Evolutionary conservation across 352 stramenopile species (phyloP), one percentile per base, ranked within the genome.

Genomic region (Phytophthora crassamura): DNA sequence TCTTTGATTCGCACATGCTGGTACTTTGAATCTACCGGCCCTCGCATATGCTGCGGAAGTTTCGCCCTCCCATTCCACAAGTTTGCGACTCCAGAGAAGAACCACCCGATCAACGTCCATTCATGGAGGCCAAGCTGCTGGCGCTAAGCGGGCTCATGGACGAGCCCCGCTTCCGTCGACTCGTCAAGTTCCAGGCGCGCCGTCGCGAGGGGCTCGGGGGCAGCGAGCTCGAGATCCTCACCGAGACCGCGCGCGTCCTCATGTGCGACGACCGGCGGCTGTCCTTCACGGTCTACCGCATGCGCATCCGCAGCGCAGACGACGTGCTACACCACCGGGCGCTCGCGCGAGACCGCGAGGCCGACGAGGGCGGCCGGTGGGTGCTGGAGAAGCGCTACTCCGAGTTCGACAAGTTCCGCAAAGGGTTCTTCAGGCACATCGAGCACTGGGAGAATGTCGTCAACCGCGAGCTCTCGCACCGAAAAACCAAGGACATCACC

Each of bases 131-230:
- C 47, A 69, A 62, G 16, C 46, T 77, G 45, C 59, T 75, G 15
- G 42, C 46, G 3, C 42, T 43, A 2, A 79, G 57, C 53, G 64
- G 70, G 4, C 64, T 88, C 33, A 76, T 80, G 54, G 51, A 67
- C 14, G 67, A 80, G 38, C 64, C 70, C 8, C 71, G 50, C 30
- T 81, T 74, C 41, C 78, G 78, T 6, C 69, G 78, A 28, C 71
- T 88, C 40, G 56, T 85, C 52, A 88, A 88, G 64, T 82, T 85
- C 52, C 82, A 88, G 54, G 68, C 70, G 42, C 79, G 79, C 28
- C 79, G 82, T 33, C 65, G 80, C n/a, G 69, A 84, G 22, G 52
- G 52, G 0, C 59, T 69, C 30, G 59, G 59, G 5, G 69, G 80
- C 38, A 78, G 73, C 51, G 67, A 84, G 55, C 50, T 88, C 20